Base-by-base conservation (phyloP, 1,284 basidiomycete genomes). In the Cryptococcus wingfieldii region DNA sequence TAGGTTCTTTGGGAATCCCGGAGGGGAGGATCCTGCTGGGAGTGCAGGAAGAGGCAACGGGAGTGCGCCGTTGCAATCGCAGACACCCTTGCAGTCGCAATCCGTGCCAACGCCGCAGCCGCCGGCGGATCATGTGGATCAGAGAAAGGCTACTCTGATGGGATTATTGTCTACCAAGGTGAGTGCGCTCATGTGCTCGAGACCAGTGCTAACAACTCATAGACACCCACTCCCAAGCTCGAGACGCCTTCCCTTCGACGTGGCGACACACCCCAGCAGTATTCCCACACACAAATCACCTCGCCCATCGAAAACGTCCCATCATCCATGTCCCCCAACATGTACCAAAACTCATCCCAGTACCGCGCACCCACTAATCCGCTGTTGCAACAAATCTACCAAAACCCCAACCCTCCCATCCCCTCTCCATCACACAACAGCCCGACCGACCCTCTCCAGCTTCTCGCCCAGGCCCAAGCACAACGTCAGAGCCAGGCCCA, bases 141-240 rank as follows among this genome's bases (percentile, higher is more conserved):
- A 71, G 53, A 66, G 67, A 57, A 66, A 68, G 62, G 66, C 70
- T 18, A 65, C 61, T 50, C 59, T 74, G 38, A 72, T 74, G 71
- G 71, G 71, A n/a, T 41, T 74, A 18, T 57, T 74, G 25, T 61
- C 63, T 12, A 58, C 65, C 31, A 68, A 67, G 60, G 60, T 59
- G 47, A 45, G 63, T 57, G 5, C 27, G 14, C 46, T 45, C 27
- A 12, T 25, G 19, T 44, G 14, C 38, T 39, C 10, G 28, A 19
- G 5, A 39, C n/a, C 39, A 9, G 16, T 27, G 5, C 19, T 38
- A 14, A 49, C 19, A 38, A 10, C 25, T 18, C 10, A 9, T 45
- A 51, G 53, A 38, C 56, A 8, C 37, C 51, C 27, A 50, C 47
- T 39, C 27, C 47, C 43, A 41, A 19, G 18, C 23, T 13, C 48